phyloP scores from a whole-genome alignment of 345 rosid species.

The Aethionema arabicum region DNA sequence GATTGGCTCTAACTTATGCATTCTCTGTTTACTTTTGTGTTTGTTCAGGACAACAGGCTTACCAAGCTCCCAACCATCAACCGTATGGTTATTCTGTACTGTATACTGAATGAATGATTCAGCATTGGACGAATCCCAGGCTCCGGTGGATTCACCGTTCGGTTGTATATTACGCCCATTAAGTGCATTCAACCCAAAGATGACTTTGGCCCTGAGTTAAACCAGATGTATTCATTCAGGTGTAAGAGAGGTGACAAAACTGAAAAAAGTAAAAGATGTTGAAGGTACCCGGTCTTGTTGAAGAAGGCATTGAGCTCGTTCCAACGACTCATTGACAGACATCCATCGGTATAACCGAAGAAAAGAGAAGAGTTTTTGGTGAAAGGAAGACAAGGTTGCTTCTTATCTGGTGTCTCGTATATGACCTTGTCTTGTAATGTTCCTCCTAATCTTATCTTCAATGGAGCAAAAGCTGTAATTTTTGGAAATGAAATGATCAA shows the following conservation, averaged over 20 bases:
- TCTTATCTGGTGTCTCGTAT: slow-evolving; percentile 43
- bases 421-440: slow-evolving; percentile 59
- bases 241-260: neutral
- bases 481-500: neutral
- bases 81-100: slow-evolving; percentile 45
- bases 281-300: slow-evolving; percentile 47
- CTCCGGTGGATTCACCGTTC: slow-evolving; percentile 57
- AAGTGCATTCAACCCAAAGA: slow-evolving; percentile 80
- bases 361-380: slow-evolving; percentile 38
- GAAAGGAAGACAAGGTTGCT: slow-evolving; percentile 47
- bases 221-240: slow-evolving; percentile 1
- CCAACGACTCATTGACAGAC: slow-evolving; percentile 68
- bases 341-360: slow-evolving; percentile 69
- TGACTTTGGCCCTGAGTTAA: slow-evolving; percentile 57
- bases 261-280: neutral
- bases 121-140: slow-evolving; percentile 76
- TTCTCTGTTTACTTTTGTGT: neutral
- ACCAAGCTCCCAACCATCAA: slow-evolving; percentile 91
- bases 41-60: slow-evolving; percentile 22
- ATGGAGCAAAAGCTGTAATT: slow-evolving; percentile 65
- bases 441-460: slow-evolving; percentile 81
- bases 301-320: slow-evolving; percentile 60
- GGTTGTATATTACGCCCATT: slow-evolving; percentile 44
- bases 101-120: slow-evolving; percentile 67
- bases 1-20: neutral